Evolutionary conservation across 2,329 filamentous ascomycete genomes (phyloP), one percentile per base, ranked within the genome.

Genomic region (Colletotrichum sidae): DNA sequence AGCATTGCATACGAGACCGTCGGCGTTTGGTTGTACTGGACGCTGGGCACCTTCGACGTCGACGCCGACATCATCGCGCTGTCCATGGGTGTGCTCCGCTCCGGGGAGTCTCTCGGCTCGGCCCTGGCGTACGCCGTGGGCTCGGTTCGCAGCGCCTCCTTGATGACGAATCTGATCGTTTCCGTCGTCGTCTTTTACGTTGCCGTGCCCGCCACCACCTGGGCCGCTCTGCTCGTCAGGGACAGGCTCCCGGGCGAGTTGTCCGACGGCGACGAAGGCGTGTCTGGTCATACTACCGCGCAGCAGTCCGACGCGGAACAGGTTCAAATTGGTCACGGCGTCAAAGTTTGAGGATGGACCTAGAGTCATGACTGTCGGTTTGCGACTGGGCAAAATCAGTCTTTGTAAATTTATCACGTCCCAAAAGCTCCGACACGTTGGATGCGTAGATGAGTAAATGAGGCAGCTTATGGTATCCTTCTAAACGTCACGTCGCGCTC

Each of bases 21-120:
- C 6, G 55, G 60, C 1, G 55, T 64, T 0, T 84, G 83, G 63
- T 78, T 83, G 1, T 85, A 84, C 72, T 84, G 81, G 81, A 71
- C 83, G 11, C 74, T 84, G 0, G 83, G 81, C 4, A 77, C 81
- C 3, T 85, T 84, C 71, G 82, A 83, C 60, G 76, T 83, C 58
- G 82, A 85, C 42, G 72, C 84, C 7, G 81, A 83, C 67, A 84
- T 82, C 0, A 69, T 85, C 12, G 82, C 83, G 0, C 75, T 85
- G 0, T 79, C 77, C 2, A 81, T 84, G 2, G 81, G 81, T 1
- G 72, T 84, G 2, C 73, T 85, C 4, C 75, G 82, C 4, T 82
- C 80, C 0, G 83, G 84, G 50, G 82, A 85, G 68, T 82, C 80
- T 0, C 64, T 84, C 7, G 83, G 83, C 0, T 81, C 80, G 0